A percentile compares a stretch with the other conserved stretches of the same genome.
phyloP scores from a whole-genome alignment of 176 grass and related monocot genomes.

The Oryza longistaminata region DNA sequence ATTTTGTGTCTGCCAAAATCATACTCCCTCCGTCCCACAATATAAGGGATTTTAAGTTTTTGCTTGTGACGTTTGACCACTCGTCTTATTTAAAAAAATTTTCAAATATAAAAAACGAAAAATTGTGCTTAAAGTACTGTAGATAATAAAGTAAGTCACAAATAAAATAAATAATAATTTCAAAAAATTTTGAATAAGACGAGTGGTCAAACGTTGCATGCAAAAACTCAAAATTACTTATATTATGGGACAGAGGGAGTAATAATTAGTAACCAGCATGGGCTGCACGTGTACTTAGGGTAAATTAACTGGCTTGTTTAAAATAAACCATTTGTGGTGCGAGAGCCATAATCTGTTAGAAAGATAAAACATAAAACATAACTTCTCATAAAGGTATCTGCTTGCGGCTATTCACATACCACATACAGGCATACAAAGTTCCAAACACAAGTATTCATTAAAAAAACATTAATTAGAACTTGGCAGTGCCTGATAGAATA shows the following conservation, averaged over 20 bases:
- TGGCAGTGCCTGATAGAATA: not conserved
- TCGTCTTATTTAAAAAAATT: too few relatives aligned
- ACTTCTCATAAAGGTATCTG: not conserved
- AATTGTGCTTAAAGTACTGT: too few relatives aligned
- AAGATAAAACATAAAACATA: not conserved
- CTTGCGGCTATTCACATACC: not conserved
- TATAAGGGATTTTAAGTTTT: too few relatives aligned
- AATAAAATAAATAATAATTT: too few relatives aligned
- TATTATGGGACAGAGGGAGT: too few relatives aligned
- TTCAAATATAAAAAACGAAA: too few relatives aligned
- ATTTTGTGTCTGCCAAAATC: conserved; percentile 70
- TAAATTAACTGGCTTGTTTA: not conserved
- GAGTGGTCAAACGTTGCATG: too few relatives aligned
- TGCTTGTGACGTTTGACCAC: too few relatives aligned
- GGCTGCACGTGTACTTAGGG: not conserved
- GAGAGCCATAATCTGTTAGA: not conserved
- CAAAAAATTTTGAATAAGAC: too few relatives aligned
- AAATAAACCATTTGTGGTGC: not conserved
- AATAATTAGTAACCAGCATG: not conserved
- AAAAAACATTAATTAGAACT: not conserved
- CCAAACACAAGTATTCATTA: conserved; percentile 16
- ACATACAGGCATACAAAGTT: not conserved
- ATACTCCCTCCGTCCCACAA: too few relatives aligned
- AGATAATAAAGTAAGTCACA: too few relatives aligned
- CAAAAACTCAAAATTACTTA: too few relatives aligned